A percentile compares a stretch with the other conserved stretches of the same genome.
Evolutionary conservation across 176 grass and related monocot genomes (phyloP).

Genomic region (Paspalum vaginatum): DNA sequence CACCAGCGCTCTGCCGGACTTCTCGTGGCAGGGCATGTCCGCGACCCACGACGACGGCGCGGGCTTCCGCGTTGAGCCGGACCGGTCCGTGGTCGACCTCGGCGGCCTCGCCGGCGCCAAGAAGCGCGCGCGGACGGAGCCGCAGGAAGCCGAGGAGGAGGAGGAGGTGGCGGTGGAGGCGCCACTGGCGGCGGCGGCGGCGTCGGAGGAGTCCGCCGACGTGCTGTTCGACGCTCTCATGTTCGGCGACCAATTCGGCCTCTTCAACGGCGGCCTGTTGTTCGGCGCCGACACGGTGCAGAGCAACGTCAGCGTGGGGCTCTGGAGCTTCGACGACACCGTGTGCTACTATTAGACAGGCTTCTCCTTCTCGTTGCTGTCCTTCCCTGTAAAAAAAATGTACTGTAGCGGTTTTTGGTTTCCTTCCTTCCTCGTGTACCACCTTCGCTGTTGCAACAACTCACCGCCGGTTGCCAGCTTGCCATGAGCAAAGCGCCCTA

Average conservation of each 20-base stretch:
- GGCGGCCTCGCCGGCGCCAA: background rate
- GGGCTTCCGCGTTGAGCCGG: background rate
- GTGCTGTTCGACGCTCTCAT: conserved; percentile 29
- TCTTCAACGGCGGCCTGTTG: conserved; percentile 41
- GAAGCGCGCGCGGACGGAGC: conserved; percentile 15
- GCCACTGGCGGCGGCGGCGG: background rate
- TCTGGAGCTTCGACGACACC: conserved; percentile 73
- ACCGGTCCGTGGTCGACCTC: background rate
- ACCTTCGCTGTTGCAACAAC: no score
- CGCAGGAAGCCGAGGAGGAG: background rate
- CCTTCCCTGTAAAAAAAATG: background rate
- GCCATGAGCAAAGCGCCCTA: background rate
- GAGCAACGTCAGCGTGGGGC: conserved; percentile 29
- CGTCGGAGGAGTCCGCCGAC: background rate
- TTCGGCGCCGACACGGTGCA: conserved; percentile 27
- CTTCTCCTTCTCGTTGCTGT: background rate
- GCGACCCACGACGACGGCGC: conserved; percentile 7
- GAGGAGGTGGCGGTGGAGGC: background rate
- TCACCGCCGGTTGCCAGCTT: no score
- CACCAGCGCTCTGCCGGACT: conserved; percentile 27
- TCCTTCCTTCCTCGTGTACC: background rate
- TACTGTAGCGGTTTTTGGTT: no score
- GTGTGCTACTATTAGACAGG: conserved; percentile 2
- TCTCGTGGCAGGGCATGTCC: conserved; percentile 43
- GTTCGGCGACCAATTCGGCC: conserved; percentile 41